Conservation (phyloP, 352 stramenopile genomes). For the Phytophthora vignae region DNA sequence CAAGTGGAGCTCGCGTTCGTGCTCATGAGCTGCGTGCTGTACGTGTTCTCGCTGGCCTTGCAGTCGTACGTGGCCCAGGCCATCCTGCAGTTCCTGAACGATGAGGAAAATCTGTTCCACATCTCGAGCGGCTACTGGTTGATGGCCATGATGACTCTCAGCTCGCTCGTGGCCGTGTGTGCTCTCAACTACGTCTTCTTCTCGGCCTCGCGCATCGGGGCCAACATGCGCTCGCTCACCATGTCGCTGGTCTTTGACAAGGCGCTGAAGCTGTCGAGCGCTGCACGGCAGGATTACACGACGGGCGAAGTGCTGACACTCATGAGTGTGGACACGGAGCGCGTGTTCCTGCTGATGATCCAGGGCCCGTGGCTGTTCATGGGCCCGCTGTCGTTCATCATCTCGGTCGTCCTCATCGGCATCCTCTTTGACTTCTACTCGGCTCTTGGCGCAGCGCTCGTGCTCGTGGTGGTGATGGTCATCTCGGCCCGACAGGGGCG, state of each 20-base stretch:
- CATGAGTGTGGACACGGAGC: conserved; percentile 50
- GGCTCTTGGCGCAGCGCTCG: conserved; percentile 12
- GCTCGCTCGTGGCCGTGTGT: conserved; percentile 38
- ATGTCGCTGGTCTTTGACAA: conserved; percentile 57
- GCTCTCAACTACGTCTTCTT: conserved; percentile 50
- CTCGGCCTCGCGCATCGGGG: conserved; percentile 37
- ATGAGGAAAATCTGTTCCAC: conserved; percentile 36
- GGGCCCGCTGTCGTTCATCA: conserved; percentile 34
- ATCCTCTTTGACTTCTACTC: conserved; percentile 42
- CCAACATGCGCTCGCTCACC: conserved; percentile 48
- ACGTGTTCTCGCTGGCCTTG: conserved; percentile 34
- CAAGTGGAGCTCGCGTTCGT: conserved; percentile 20
- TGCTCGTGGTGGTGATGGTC: conserved; percentile 31
- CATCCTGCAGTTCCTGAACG: conserved; percentile 43
- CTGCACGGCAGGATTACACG: conserved; percentile 41
- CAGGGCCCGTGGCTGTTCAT: conserved; percentile 40
- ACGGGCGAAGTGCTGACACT: conserved; percentile 52
- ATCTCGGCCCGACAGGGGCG: conserved; percentile 24
- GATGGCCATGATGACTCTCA: conserved; percentile 33
- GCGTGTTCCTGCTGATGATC: conserved; percentile 45
- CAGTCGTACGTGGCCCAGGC: conserved; percentile 38
- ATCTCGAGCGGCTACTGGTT: conserved; percentile 42
- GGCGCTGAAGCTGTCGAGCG: conserved; percentile 71
- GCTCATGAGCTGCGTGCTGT: conserved; percentile 34
- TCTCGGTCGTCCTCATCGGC: conserved; percentile 39